Base-by-base conservation (phyloP, 2,329 filamentous ascomycete species). In the Cytospora leucostoma region DNA sequence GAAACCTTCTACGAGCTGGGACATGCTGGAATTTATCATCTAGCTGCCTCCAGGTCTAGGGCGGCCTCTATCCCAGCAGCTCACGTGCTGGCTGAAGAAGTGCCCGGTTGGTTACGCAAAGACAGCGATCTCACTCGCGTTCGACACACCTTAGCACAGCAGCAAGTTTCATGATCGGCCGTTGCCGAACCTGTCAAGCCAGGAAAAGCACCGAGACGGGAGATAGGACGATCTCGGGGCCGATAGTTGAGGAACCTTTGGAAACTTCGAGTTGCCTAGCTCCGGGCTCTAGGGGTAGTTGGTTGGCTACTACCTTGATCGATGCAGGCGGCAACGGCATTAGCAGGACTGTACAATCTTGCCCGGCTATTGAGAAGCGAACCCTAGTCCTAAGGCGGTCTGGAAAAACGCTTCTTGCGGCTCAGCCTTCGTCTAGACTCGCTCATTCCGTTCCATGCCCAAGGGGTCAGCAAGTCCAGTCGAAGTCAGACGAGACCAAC, bases 171-270 rank as follows among this genome's bases (percentile, higher is more conserved):
- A 64, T 70, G 67, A 70, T 68, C 70, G 70, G 71, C 69, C 66
- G 68, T 69, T 68, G 68, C 71, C 70, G 68, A 70, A 67, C 65
- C 69, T 66, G 65, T 69, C 63, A 69, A 66, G 64, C 63, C 66
- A 68, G 67, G 71, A 72, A 61, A 64, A 61, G 40, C 61, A 59
- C 64, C 64, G 64, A 66, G 49, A 34, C 59, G 64, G 64, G 33
- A 57, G 32, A 58, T 58, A 27, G 32, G 56, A 49, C n/a, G 33
- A 35, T 38, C 54, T 63, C 60, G 63, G 71, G 70, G 68, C 73
- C 71, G 70, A 72, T 68, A 69, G 61, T 63, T 66, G 65, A 63
- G 70, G 54, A 17, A 34, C n/a, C 37, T 38, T 47, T 60, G 59
- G 19, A 54, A 65, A 44, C 55, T 50, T 51, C 59, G 55, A 51